Percentiles rank a stretch among this genome's conserved stretches.
These are phyloP conservation scores for Naganishia onofrii DNA, from an alignment of 768 basidiomycete species.

Conservation along the genomic window DNA sequence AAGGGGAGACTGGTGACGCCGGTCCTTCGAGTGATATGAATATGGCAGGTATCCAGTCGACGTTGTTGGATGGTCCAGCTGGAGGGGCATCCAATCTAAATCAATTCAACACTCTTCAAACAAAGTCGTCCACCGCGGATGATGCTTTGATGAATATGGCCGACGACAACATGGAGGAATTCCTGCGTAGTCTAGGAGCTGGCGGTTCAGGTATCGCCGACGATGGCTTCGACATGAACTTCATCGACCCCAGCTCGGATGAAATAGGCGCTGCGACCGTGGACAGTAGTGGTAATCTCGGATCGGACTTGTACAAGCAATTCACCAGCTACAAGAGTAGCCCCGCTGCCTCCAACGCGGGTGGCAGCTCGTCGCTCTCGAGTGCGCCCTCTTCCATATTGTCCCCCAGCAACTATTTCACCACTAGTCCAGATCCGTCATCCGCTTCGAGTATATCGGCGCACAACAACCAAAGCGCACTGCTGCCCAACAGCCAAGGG, in stretches of 20 bases:
- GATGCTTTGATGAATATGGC: slow-evolving; percentile 24
- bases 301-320: not conserved
- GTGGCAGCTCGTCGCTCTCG: slow-evolving; percentile 5
- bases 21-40: not conserved
- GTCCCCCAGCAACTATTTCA: slow-evolving; percentile 47
- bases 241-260: not conserved
- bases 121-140: not conserved
- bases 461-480: not conserved
- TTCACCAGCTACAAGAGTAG: slow-evolving; percentile 4
- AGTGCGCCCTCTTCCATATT: slow-evolving; percentile 26
- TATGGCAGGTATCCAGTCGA: slow-evolving; percentile 8
- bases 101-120: slow-evolving; percentile 5
- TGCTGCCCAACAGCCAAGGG: not conserved
- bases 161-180: slow-evolving; percentile 32
- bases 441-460: slow-evolving; percentile 26
- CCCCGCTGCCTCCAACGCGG: not conserved
- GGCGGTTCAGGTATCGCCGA: slow-evolving; percentile 4
- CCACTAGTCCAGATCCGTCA: slow-evolving; percentile 46
- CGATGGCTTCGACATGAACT: slow-evolving; percentile 20
- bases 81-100: not conserved
- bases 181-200: slow-evolving; percentile 27
- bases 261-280: not conserved
- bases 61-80: not conserved
- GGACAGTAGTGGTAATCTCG: not conserved
- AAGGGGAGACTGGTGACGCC: too few species aligned